Evolutionary conservation across 257 asterid genomes (phyloP).

Genomic region (Gentiana dahurica): DNA sequence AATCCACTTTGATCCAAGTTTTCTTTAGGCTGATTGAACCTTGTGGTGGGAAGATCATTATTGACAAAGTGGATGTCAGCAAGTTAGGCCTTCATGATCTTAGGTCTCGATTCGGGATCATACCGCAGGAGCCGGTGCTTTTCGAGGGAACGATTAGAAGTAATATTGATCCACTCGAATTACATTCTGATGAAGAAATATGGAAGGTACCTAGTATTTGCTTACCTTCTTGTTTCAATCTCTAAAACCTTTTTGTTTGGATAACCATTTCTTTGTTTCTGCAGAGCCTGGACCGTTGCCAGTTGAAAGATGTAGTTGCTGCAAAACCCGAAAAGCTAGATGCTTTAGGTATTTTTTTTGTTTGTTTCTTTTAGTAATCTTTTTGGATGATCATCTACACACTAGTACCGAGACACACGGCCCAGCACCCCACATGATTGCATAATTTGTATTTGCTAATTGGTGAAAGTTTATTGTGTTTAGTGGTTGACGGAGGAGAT

Average conservation of each 20-base stretch:
- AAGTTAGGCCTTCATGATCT: conserved; percentile 61
- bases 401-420: too few species aligned
- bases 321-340: conserved; percentile 54
- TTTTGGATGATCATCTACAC: neutral
- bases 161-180: conserved; percentile 60
- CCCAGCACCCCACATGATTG: too few species aligned
- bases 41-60: conserved; percentile 35
- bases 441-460: neutral
- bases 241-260: neutral
- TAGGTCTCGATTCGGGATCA: conserved; percentile 68
- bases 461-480: neutral
- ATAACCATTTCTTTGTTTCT: neutral
- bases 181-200: conserved; percentile 59
- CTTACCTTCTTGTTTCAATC: neutral
- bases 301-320: conserved; percentile 58
- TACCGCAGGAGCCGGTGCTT: conserved; percentile 79
- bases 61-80: conserved; percentile 57
- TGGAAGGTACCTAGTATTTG: conserved; percentile 48
- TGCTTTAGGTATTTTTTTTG: conserved; percentile 27
- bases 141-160: conserved; percentile 67
- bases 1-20: conserved; percentile 63
- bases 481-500: conserved; percentile 60
- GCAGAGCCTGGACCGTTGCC: conserved; percentile 72
- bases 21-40: conserved; percentile 75
- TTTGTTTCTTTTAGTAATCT: neutral